Evolutionary conservation across 1,284 basidiomycete genomes (phyloP).

Genomic region (Pseudozyma tsukubaensis): DNA sequence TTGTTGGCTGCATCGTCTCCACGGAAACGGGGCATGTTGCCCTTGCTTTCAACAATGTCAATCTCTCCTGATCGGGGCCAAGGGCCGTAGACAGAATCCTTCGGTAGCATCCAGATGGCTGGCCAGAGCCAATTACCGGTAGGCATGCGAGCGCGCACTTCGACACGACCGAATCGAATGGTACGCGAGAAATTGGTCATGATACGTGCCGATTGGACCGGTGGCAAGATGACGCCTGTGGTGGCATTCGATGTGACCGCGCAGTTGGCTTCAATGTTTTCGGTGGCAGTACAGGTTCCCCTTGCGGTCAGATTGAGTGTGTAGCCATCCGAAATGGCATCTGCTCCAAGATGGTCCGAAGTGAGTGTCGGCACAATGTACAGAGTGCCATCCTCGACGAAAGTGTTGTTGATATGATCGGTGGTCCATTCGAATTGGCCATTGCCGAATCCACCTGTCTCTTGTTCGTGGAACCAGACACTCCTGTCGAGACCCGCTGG

Average conservation of each 20-base stretch:
- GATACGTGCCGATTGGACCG: constrained; percentile 82
- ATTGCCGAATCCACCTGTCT: constrained; percentile 87
- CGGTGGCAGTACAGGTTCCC: constrained; percentile 76
- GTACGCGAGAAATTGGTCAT: constrained; percentile 75
- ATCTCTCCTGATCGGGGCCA: constrained; percentile 84
- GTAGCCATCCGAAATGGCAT: constrained; percentile 77
- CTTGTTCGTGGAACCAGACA: constrained; percentile 81
- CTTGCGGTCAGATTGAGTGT: constrained; percentile 82
- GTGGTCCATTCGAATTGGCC: constrained; percentile 91
- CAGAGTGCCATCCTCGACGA: constrained; percentile 78
- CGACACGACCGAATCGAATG: constrained; percentile 83
- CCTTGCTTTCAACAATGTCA: constrained; percentile 79
- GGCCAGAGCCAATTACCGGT: constrained; percentile 81
- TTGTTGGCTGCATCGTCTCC: constrained; percentile 76
- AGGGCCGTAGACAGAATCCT: constrained; percentile 75
- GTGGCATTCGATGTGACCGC: constrained; percentile 70
- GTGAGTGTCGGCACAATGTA: constrained; percentile 88
- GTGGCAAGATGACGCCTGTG: constrained; percentile 75
- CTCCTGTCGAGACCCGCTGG: constrained; percentile 74
- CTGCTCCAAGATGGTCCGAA: constrained; percentile 77
- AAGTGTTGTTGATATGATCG: constrained; percentile 79
- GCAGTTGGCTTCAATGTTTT: constrained; percentile 72
- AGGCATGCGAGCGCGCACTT: constrained; percentile 83
- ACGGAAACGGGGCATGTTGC: constrained; percentile 72
- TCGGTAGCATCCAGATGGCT: constrained; percentile 86